These are phyloP conservation scores for Beauveria sp. DNA, from an alignment of 2,329 filamentous ascomycete genomes.

Conservation along the genomic window DNA sequence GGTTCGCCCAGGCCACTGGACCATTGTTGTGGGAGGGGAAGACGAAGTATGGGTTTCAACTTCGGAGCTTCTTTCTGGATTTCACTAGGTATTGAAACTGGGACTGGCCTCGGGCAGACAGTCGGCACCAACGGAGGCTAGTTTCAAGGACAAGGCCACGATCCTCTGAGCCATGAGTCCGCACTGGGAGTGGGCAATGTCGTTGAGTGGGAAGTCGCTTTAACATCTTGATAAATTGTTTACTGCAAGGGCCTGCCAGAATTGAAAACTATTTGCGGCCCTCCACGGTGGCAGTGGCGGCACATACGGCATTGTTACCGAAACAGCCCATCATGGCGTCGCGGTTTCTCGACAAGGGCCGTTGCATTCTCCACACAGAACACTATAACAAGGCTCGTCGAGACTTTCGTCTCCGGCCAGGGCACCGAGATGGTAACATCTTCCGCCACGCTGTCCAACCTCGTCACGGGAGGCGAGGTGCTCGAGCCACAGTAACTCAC, in stretches of 20 bases:
- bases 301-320: constrained; percentile 32
- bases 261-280: constrained; percentile 33
- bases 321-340: not conserved
- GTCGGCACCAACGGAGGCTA: not conserved
- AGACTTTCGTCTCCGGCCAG: not conserved
- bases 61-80: too few relatives aligned
- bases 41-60: not conserved
- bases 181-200: constrained; percentile 30
- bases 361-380: not conserved
- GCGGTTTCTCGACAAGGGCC: not conserved
- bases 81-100: too few relatives aligned
- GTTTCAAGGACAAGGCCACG: not conserved
- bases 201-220: constrained; percentile 37
- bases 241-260: constrained; percentile 17
- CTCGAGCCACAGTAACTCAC: not conserved
- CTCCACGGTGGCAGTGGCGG: constrained; percentile 32
- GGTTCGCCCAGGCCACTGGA: not conserved
- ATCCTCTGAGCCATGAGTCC: not conserved
- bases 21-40: not conserved
- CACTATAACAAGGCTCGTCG: not conserved
- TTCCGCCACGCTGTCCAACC: not conserved
- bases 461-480: not conserved
- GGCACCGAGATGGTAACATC: not conserved
- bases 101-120: not conserved
- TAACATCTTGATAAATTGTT: constrained; percentile 30